A percentile compares a stretch with the other conserved stretches of the same genome.
Conservation (phyloP, 306 rosid species). For the Echinosophora koreensis region DNA sequence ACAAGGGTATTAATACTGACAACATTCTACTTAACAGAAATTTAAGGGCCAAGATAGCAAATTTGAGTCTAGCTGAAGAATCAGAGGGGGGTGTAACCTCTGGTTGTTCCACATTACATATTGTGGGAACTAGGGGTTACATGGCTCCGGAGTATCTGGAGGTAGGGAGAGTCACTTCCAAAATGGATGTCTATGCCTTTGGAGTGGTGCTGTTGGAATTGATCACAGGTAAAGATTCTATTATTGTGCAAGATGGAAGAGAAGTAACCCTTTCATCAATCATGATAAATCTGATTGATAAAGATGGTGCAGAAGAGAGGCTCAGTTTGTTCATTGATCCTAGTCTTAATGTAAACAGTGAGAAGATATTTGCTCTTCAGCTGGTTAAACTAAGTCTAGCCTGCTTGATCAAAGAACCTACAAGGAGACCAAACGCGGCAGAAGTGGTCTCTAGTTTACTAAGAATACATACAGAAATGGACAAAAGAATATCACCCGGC, state of each 20-base stretch:
- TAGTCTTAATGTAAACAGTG: conserved; percentile 45
- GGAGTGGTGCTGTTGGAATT: conserved; percentile 76
- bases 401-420: conserved; percentile 60
- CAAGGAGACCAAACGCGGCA: conserved; percentile 50
- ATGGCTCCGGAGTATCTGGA: conserved; percentile 64
- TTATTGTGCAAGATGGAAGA: conserved; percentile 52
- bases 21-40: conserved; percentile 63
- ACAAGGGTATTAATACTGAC: conserved; percentile 60
- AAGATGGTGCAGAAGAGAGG: conserved; percentile 50
- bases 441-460: conserved; percentile 54
- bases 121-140: conserved; percentile 50
- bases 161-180: conserved; percentile 55
- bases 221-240: conserved; percentile 65
- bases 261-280: conserved; percentile 55
- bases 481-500: conserved; percentile 18
- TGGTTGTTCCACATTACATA: conserved; percentile 30
- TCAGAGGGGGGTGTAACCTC: conserved; percentile 39
- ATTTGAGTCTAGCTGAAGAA: conserved; percentile 64
- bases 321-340: conserved; percentile 57
- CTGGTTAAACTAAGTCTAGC: conserved; percentile 59
- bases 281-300: conserved; percentile 41
- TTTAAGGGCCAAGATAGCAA: conserved; percentile 74
- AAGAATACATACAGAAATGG: conserved; percentile 42
- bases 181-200: conserved; percentile 73
- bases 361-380: conserved; percentile 45